Conservation (phyloP, 441 rosid species). For the Arabidopsis lyrata region DNA sequence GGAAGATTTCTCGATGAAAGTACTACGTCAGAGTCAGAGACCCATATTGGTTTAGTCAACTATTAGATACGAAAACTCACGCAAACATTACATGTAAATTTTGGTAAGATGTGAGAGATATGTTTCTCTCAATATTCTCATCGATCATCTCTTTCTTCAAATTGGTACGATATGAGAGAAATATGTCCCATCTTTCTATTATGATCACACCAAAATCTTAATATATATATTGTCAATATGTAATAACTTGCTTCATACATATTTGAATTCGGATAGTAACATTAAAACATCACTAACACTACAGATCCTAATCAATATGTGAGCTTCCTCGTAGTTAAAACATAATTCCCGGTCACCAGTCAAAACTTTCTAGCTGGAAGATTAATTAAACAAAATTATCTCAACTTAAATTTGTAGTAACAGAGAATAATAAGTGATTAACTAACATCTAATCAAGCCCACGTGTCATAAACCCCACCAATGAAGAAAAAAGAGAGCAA, state of each 20-base stretch:
- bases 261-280: neutral
- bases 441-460: slow-evolving; percentile 38
- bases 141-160: neutral
- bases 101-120: slow-evolving; percentile 4
- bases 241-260: neutral
- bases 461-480: slow-evolving; percentile 46
- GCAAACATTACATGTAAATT: neutral
- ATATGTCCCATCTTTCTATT: neutral
- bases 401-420: slow-evolving; percentile 13
- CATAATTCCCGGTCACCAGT: neutral
- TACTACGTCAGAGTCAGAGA: neutral
- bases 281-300: neutral
- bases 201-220: neutral
- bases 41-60: neutral
- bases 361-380: slow-evolving; percentile 12
- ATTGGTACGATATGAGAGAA: neutral
- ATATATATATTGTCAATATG: neutral
- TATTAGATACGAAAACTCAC: neutral
- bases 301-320: neutral
- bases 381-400: neutral
- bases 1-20: neutral
- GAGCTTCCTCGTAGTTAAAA: neutral
- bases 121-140: neutral
- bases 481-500: slow-evolving; percentile 32
- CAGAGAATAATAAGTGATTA: slow-evolving; percentile 11